Percentiles rank a stretch among this genome's conserved stretches.
Evolutionary conservation across 2,329 filamentous ascomycete genomes (phyloP).

Genomic region (Fusarium sp.): DNA sequence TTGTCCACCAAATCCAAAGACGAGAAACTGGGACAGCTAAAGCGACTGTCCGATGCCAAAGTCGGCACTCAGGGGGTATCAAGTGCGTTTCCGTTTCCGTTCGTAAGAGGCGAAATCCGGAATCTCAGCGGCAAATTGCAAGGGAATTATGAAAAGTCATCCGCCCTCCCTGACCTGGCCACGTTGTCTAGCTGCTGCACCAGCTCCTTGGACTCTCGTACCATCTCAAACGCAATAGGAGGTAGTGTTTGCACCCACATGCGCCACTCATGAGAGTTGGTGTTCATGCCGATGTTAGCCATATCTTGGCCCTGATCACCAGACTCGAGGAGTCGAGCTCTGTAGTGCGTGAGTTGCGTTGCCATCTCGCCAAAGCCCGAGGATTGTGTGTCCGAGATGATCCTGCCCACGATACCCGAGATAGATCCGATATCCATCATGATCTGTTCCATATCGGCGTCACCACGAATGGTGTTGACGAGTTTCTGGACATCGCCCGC

Average conservation of each 20-base stretch:
- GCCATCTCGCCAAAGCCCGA: conserved; percentile 64
- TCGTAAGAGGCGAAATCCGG: conserved; percentile 14
- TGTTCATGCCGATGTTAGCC: conserved; percentile 58
- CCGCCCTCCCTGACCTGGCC: conserved; percentile 44
- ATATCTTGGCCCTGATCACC: conserved; percentile 70
- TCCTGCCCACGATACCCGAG: conserved; percentile 74
- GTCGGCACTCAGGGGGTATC: conserved; percentile 35
- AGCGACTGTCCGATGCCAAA: conserved; percentile 20
- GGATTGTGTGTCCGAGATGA: conserved; percentile 72
- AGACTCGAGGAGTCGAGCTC: conserved; percentile 72
- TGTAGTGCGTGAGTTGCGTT: conserved; percentile 69
- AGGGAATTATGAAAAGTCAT: conserved; percentile 59
- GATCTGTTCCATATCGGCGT: conserved; percentile 72
- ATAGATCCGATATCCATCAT: conserved; percentile 78
- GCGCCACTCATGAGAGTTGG: conserved; percentile 66
- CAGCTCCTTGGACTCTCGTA: conserved; percentile 82
- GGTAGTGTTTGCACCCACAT: conserved; percentile 78
- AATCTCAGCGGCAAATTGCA: conserved; percentile 23
- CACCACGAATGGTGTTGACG: conserved; percentile 75
- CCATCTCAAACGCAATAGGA: conserved; percentile 88
- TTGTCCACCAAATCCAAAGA: conserved; percentile 26
- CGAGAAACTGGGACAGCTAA: conserved; percentile 25
- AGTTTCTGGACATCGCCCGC: conserved; percentile 86
- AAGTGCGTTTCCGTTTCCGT: conserved; percentile 24
- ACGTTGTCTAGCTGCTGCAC: conserved; percentile 56